These are phyloP conservation scores for Aspergillus diversus DNA, from an alignment of 495 filamentous ascomycete species.

Conservation along the genomic window DNA sequence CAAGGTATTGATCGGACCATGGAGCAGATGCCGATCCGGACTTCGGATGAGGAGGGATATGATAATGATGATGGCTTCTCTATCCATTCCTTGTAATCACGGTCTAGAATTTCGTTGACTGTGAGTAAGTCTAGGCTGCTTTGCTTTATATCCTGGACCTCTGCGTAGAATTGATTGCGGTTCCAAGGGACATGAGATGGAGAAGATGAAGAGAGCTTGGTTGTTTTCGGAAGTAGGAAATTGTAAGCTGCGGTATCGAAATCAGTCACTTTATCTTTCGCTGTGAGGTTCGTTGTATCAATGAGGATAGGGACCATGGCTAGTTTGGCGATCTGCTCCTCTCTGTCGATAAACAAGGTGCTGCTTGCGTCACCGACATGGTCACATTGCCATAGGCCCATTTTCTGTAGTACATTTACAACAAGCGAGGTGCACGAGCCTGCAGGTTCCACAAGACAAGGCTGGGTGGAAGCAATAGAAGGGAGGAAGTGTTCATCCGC, in stretches of 20 bases:
- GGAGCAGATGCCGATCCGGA: slow-evolving; percentile 74
- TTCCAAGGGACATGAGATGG: slow-evolving; percentile 35
- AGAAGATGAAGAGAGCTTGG: slow-evolving; percentile 21
- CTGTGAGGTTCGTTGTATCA: slow-evolving; percentile 77
- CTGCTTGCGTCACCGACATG: slow-evolving; percentile 23
- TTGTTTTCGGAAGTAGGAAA: slow-evolving; percentile 57
- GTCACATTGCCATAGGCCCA: slow-evolving; percentile 54
- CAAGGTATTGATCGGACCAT: slow-evolving; percentile 69
- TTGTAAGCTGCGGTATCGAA: slow-evolving; percentile 66
- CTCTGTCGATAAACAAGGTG: slow-evolving; percentile 21
- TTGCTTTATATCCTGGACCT: slow-evolving; percentile 69
- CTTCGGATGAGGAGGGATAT: not conserved
- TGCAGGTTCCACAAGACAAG: slow-evolving; percentile 66
- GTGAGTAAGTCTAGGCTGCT: slow-evolving; percentile 66
- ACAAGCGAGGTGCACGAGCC: slow-evolving; percentile 86
- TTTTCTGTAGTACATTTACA: slow-evolving; percentile 57
- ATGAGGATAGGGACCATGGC: slow-evolving; percentile 80
- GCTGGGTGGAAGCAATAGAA: slow-evolving; percentile 29
- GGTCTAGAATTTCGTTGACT: slow-evolving; percentile 75
- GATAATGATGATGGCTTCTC: slow-evolving; percentile 43
- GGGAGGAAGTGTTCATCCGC: slow-evolving; percentile 74
- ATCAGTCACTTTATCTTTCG: slow-evolving; percentile 71
- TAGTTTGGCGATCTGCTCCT: slow-evolving; percentile 71
- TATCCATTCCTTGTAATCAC: slow-evolving; percentile 92
- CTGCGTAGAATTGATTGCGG: slow-evolving; percentile 60